Percentiles rank a stretch among this genome's conserved stretches.
These are phyloP conservation scores for Penicillium coffeae DNA, from an alignment of 495 filamentous ascomycete genomes.

Conservation along the genomic window DNA sequence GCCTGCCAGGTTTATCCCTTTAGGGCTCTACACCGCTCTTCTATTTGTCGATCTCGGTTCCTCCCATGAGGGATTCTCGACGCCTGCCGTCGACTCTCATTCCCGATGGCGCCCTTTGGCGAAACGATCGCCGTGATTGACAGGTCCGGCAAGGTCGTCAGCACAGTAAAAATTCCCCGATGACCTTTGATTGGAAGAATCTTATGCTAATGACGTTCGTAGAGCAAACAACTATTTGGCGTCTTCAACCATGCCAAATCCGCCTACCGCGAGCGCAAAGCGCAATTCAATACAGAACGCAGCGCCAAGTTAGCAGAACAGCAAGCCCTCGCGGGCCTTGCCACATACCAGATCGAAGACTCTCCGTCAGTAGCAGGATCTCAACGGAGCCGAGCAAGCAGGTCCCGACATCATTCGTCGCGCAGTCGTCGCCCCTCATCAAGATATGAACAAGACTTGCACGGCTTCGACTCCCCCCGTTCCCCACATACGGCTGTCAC, in stretches of 20 bases:
- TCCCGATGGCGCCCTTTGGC: constrained; percentile 46
- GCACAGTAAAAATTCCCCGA: constrained; percentile 56
- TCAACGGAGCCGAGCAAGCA: constrained; percentile 27
- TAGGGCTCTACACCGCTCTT: constrained; percentile 20
- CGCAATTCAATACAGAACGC: constrained; percentile 66
- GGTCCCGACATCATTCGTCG: constrained; percentile 31
- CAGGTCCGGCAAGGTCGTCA: constrained; percentile 87
- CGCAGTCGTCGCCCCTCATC: constrained; percentile 26
- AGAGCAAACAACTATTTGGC: constrained; percentile 84
- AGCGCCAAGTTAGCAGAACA: constrained; percentile 53
- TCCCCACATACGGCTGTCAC: constrained; percentile 23
- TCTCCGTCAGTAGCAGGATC: constrained; percentile 44
- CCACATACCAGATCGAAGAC: constrained; percentile 49
- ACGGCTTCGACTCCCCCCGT: constrained; percentile 17
- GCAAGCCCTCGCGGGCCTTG: constrained; percentile 45
- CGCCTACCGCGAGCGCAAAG: constrained; percentile 79
- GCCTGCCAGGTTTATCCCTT: background rate
- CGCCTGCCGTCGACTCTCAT: constrained; percentile 13
- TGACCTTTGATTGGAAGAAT: too few relatives aligned
- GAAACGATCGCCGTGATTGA: constrained; percentile 88
- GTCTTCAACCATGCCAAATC: constrained; percentile 86
- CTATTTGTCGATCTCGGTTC: constrained; percentile 1
- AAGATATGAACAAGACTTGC: constrained; percentile 35
- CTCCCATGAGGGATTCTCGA: constrained; percentile 16
- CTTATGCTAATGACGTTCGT: constrained; percentile 7